Conservation (phyloP, 1,139 yeast species). For the Scheffersomyces quercinus region DNA sequence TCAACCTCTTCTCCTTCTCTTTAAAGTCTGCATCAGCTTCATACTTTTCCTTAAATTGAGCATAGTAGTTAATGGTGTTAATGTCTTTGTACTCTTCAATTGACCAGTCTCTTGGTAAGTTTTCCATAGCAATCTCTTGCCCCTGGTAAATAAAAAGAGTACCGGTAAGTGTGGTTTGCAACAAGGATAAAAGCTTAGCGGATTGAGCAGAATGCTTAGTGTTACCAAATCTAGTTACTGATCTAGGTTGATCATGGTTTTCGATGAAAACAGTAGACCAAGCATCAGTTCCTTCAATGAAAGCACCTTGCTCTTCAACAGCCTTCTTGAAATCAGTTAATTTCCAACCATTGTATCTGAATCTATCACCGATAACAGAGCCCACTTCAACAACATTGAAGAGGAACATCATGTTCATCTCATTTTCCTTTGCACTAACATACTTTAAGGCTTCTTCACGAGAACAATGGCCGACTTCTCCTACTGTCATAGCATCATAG, state of each 20-base stretch:
- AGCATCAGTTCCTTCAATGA: constrained; percentile 52
- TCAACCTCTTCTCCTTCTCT: constrained; percentile 25
- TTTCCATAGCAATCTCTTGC: constrained; percentile 60
- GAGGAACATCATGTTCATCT: constrained; percentile 54
- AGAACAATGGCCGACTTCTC: constrained; percentile 50
- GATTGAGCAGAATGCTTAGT: constrained; percentile 34
- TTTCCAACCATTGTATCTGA: constrained; percentile 31
- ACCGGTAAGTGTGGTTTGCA: constrained; percentile 52
- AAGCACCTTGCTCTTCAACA: constrained; percentile 33
- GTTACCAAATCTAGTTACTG: constrained; percentile 53
- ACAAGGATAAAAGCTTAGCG: constrained; percentile 50
- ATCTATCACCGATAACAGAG: constrained; percentile 32
- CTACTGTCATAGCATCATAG: constrained; percentile 58
- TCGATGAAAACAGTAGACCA: constrained; percentile 61
- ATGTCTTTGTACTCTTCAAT: constrained; percentile 54
- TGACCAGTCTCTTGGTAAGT: constrained; percentile 47
- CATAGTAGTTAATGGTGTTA: constrained; percentile 45
- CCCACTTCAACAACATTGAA: constrained; percentile 51
- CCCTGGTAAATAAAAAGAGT: constrained; percentile 61
- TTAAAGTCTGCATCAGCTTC: constrained; percentile 30
- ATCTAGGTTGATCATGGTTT: constrained; percentile 61
- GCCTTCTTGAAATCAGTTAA: constrained; percentile 47
- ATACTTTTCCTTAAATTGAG: constrained; percentile 29
- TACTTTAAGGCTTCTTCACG: constrained; percentile 46
- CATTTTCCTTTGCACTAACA: constrained; percentile 50